Evolutionary conservation across 257 asterid genomes (phyloP), one percentile per base, ranked within the genome.

Genomic region (Penstemon barbatus): DNA sequence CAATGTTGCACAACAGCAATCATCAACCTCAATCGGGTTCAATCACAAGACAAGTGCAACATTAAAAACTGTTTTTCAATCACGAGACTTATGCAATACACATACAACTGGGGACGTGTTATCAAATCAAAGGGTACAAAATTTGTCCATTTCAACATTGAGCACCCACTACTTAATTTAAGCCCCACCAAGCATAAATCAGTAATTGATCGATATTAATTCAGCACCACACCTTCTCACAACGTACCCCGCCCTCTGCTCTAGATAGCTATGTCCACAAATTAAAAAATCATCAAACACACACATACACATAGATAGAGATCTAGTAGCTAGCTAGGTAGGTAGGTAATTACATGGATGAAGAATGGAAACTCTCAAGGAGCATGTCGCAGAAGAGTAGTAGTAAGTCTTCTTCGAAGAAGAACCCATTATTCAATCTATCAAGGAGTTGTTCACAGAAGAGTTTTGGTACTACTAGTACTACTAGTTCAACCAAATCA

Each of bases 311-410:
- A 62, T 43, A 55, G 11, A 44, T 39, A 46, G 37, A 40, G 38
- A 58, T n/a, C n/a, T n/a, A n/a, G 6, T 15, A 15, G 18, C 0
- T 0, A 15, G 18, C 18, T 56, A 45, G 58, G 37, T 58, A 46
- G 6, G n/a, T n/a, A n/a, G n/a, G n/a, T n/a, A 18, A 2, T 74
- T 83, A 88, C 78, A 83, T 88, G 92, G 96, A 87, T 75, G 95
- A 84, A 80, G 85, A 81, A 51, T 80, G 86, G 85, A 87, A 83
- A 68, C 33, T 86, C 8, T 73, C 91, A 7, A 82, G 87, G n/a
- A 87, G 91, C 8, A 74, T 54, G 45, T 86, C 92, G 0, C 89
- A 81, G 55, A 82, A 80, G 49, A 33, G 79, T 39, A 75, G 78
- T 52, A 76, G 75, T 60, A 25, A 25, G 33, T 68, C 57, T 1